Base-by-base conservation (phyloP, 2,329 filamentous ascomycete genomes). In the Aureobasidium vineae region DNA sequence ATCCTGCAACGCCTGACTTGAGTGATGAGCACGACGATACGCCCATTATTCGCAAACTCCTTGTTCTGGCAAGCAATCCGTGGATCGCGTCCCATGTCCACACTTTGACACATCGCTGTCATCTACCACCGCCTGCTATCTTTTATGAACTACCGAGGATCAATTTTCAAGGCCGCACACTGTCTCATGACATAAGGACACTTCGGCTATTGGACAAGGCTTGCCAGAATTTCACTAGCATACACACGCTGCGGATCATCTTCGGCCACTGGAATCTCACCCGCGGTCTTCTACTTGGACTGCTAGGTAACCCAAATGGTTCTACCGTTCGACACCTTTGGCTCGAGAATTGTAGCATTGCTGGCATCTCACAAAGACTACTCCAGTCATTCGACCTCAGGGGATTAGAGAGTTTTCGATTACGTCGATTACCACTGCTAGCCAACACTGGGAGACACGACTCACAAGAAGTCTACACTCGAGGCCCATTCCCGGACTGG, bases 91-190 rank as follows among this genome's bases (percentile, higher is more conserved):
- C 75, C 11, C 77, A 78, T 65, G 80, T 82, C 11, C 77, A 79
- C 11, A 73, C 72, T 5, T 69, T 82, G 7, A 80, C 76, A 13
- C 79, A 82, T 70, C 77, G 78, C 28, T 82, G 80, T 70, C 80
- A 82, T 68, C 71, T 82, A 0, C 78, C 79, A 0, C 75, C 77
- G 2, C 80, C 80, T 0, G 76, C 76, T 36, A 79, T 81, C 54
- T 81, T 80, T 71, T 70, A 71, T 28, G 79, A 80, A 63, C 73
- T 82, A 1, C 79, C 79, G 7, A 69, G 71, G 36, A 75, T 76
- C 63, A 71, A 74, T 45, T 81, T 81, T 70, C 71, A 77, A 28
- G 72, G 73, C 26, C 73, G 74, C 21, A 78, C 74, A 1, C 71
- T 82, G 5, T 80, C 79, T 5, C 71, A 72, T 26, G 79, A 82